Percentiles rank a stretch among this genome's conserved stretches.
phyloP scores from a whole-genome alignment of 371 early-diverging fungal genomes.

The Blakeslea trispora region DNA sequence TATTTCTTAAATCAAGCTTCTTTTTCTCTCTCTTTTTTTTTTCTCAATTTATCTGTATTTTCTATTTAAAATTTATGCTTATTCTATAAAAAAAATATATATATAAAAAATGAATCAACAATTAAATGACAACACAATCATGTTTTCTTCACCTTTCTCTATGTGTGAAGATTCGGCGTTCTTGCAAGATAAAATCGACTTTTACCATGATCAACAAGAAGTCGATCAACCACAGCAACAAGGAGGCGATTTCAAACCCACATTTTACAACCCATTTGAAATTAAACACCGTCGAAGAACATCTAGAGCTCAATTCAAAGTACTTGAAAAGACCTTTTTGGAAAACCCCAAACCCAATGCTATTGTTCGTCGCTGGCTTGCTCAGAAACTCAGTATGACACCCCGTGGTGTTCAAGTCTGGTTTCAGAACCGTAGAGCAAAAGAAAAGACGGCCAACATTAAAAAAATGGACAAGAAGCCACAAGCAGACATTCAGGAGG shows the following conservation, averaged over 20 bases:
- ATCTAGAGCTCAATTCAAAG: slow-evolving; percentile 68
- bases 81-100: no score
- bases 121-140: neutral
- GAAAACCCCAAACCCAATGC: slow-evolving; percentile 74
- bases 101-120: slow-evolving; percentile 7
- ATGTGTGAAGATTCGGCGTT: slow-evolving; percentile 13
- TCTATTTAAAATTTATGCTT: neutral
- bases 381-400: slow-evolving; percentile 81
- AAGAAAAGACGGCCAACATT: slow-evolving; percentile 51
- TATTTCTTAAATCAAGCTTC: no score
- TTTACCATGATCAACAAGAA: neutral
- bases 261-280: slow-evolving; percentile 78
- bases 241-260: slow-evolving; percentile 60
- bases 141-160: slow-evolving; percentile 2
- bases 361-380: slow-evolving; percentile 65
- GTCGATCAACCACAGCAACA: slow-evolving; percentile 1
- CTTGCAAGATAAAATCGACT: slow-evolving; percentile 13
- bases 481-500: no score
- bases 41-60: no score
- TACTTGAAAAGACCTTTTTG: slow-evolving; percentile 68
- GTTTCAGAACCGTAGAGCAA: slow-evolving; percentile 98
- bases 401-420: slow-evolving; percentile 93
- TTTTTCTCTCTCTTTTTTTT: no score
- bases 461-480: no score
- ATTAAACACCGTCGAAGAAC: slow-evolving; percentile 79